Base-by-base conservation (phyloP, 1,284 basidiomycete species). In the Dichomitus squalens region DNA sequence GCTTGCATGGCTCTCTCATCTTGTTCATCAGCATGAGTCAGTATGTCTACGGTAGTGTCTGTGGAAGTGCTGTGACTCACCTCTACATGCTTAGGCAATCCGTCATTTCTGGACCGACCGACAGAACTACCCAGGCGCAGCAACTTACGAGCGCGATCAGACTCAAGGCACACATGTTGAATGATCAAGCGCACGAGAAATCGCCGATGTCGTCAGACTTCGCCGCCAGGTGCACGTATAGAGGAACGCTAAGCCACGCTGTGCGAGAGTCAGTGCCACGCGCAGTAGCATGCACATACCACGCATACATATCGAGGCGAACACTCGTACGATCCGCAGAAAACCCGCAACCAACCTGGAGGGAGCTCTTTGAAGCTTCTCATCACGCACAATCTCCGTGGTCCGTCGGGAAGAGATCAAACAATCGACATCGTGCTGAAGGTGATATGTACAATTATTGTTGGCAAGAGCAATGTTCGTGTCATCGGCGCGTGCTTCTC, bases 371-470 rank as follows among this genome's bases (percentile, higher is more conserved):
- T 31, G 29, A n/a, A 23, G n/a, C 44, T 47, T 31, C 31, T 40
- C 25, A 29, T 25, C 46, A 33, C 18, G 29, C 20, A 36, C 29
- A 20, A 33, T 39, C 46, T 40, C 52, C 52, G 52, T 29, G 38
- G 44, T 47, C n/a, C 23, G 16, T 38, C 38, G 16, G 34, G 29
- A 41, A 29, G 40, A 25, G n/a, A 53, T 36, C 50, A 51, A 49
- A 52, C 51, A 38, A 47, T 52, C 35, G 49, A 34, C 33, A 58
- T 52, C 55, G 54, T 53, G 41, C 48, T 55, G 58, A 38, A 27
- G 56, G 46, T 52, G 44, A 51, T 62, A 59, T 60, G 56, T 63
- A 63, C 58, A 60, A 36, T 44, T 54, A 57, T 55, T 20, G 40
- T 50, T 25, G 34, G 49, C 14, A 50, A 46, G 11, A 18, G 44